Conservation (phyloP, 164 flowering plant genomes). For the Chloranthus sessilifolius region DNA sequence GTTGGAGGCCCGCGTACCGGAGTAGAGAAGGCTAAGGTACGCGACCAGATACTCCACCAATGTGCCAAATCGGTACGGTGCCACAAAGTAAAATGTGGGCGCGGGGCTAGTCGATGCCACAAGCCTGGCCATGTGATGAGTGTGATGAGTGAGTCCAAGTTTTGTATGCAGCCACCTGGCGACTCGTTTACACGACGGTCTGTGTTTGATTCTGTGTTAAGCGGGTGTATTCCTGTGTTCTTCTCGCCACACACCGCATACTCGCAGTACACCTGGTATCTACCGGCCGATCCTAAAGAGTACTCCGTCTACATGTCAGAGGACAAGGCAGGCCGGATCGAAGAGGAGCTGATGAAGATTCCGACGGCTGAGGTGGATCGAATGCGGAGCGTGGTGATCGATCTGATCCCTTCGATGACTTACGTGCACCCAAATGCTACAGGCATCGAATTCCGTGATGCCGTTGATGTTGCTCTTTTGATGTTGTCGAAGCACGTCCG, state of each 20-base stretch:
- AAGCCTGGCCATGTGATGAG: conserved; percentile 30
- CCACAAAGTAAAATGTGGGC: conserved; percentile 25
- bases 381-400: conserved; percentile 38
- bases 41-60: conserved; percentile 44
- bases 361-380: conserved; percentile 20
- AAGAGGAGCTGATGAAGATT: conserved; percentile 28
- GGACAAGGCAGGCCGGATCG: conserved; percentile 18
- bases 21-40: conserved; percentile 38
- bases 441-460: conserved; percentile 26
- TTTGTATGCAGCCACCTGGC: conserved; percentile 64
- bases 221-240: conserved; percentile 70
- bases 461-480: conserved; percentile 42
- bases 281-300: conserved; percentile 28
- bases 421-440: conserved; percentile 48
- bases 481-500: conserved; percentile 22
- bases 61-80: conserved; percentile 44
- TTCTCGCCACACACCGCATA: conserved; percentile 61
- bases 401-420: conserved; percentile 48
- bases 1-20: conserved; percentile 46
- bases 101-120: conserved; percentile 34
- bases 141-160: conserved; percentile 36
- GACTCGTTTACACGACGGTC: conserved; percentile 68
- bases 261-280: conserved; percentile 52
- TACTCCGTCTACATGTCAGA: conserved; percentile 46
- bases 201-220: conserved; percentile 51